Percentiles rank a stretch among this genome's conserved stretches.
These are phyloP conservation scores for Cymodocea nodosa DNA, from an alignment of 116 monocot species.

Conservation along the genomic window DNA sequence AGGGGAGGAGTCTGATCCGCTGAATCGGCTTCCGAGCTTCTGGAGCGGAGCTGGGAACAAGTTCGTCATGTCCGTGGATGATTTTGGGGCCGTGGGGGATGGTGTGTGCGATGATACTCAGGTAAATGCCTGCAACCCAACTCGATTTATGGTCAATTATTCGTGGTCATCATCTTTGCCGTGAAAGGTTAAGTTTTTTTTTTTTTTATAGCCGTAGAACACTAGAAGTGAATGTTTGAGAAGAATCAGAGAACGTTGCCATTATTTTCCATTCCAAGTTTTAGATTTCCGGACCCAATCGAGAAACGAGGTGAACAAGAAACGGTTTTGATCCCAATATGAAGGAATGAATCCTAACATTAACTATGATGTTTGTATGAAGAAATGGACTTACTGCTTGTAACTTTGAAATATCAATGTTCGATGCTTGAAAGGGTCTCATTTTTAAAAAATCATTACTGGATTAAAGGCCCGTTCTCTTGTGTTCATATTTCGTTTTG, in stretches of 20 bases:
- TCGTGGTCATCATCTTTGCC: not conserved
- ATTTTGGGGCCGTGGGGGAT: conserved; percentile 16
- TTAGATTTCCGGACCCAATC: no score
- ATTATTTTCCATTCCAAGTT: no score
- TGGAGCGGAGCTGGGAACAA: not conserved
- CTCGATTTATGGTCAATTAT: not conserved
- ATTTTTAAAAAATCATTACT: not conserved
- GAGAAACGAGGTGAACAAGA: no score
- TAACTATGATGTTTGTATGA: not conserved
- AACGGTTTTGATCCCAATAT: no score
- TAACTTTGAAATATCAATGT: no score
- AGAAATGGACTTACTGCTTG: not conserved
- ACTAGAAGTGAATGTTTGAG: no score
- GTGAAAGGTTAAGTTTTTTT: not conserved
- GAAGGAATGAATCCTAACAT: no score
- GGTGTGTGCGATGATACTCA: conserved; percentile 18
- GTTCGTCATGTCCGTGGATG: conserved; percentile 15
- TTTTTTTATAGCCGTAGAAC: no score
- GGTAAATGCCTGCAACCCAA: conserved; percentile 1
- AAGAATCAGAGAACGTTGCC: no score
- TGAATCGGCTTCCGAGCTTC: not conserved
- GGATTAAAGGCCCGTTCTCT: not conserved
- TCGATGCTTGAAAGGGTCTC: not conserved
- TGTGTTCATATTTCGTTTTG: no score
- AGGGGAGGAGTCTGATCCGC: conserved; percentile 1